phyloP scores from a whole-genome alignment of 225 moss, liverwort and hornwort genomes.

The Thuidium tamariscinum region DNA sequence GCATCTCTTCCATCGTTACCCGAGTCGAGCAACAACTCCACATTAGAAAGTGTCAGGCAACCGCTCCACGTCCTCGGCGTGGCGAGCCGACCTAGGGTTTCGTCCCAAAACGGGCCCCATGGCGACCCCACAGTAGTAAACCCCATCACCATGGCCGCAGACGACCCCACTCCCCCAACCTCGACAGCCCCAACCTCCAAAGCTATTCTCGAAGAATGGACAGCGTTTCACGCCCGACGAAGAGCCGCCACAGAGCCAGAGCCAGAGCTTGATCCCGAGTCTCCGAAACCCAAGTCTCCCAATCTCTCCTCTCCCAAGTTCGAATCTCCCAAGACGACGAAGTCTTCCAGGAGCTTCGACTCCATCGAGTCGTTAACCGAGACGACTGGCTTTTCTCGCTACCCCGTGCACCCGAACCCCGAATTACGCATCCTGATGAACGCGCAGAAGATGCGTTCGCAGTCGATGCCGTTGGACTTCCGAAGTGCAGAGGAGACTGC shows the following conservation, averaged over 20 bases:
- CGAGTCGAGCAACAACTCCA: not conserved
- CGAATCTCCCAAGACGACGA: not conserved
- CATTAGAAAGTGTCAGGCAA: slow-evolving; percentile 1
- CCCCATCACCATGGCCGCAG: not conserved
- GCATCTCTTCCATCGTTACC: not conserved
- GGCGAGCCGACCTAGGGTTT: slow-evolving; percentile 1
- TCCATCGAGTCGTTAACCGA: not conserved
- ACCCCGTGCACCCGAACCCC: not conserved
- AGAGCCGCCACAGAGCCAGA: not conserved
- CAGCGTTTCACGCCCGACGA: slow-evolving; percentile 22
- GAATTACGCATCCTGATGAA: slow-evolving; percentile 17
- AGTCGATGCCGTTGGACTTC: slow-evolving; percentile 19
- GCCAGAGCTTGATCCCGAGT: not conserved
- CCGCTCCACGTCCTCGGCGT: slow-evolving; percentile 21
- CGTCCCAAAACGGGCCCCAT: not conserved
- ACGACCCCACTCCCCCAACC: not conserved
- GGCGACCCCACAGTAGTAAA: not conserved
- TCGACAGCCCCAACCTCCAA: not conserved
- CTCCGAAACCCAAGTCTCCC: not conserved
- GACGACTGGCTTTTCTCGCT: not conserved
- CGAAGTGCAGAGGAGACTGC: slow-evolving; percentile 36
- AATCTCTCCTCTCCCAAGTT: not conserved
- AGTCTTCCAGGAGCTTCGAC: slow-evolving; percentile 4
- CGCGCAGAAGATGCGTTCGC: slow-evolving; percentile 32
- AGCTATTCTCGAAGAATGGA: slow-evolving; percentile 29